Base-by-base conservation (phyloP, 2,329 filamentous ascomycete genomes). In the Aspergillus pseudotamarii region DNA sequence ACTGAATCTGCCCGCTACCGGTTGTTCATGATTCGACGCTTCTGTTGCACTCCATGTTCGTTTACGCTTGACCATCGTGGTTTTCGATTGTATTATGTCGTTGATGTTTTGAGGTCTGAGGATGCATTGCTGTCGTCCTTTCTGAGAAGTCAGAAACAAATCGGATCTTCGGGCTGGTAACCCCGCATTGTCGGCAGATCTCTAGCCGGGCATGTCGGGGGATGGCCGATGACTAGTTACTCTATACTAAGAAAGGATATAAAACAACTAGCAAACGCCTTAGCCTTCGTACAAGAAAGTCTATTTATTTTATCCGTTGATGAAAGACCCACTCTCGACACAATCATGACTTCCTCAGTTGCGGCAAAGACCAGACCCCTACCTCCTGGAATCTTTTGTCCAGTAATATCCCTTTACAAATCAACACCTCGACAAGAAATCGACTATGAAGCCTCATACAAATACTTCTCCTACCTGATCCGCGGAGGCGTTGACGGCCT, bases 351-450 rank as follows among this genome's bases (percentile, higher is more conserved):
- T 9, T 41, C 19, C 2, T 41, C 38, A 10, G 1, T 41, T n/a
- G 16, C 38, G 16, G 38, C 6, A 19, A 41, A 83, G 82, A 68
- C 74, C 2, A 75, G 71, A 53, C 75, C 76, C 4, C 72, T 83
- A 2, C 81, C 82, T 0, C 43, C 43, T 14, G 82, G 82, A 16
- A 78, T 84, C 26, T 84, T 82, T 68, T 81, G 79, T 34, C 82
- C 82, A 0, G 81, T 83, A 3, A 74, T 83, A 30, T 82, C 82
- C 0, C 68, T 83, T 3, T 84, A 82, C 2, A 41, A 41, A 41
- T 4, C 38, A 0, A 41, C 38, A 1, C 6, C 16, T 19, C 38
- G 71, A 3, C 82, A 84, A 64, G 72, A 78, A 34, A 74, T 84
- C 30, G 79, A 84, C 64, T 74, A 77, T 54, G 79, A 80, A 50